phyloP scores from a whole-genome alignment of 768 basidiomycete species.

The Neoboletus brunneissimus region DNA sequence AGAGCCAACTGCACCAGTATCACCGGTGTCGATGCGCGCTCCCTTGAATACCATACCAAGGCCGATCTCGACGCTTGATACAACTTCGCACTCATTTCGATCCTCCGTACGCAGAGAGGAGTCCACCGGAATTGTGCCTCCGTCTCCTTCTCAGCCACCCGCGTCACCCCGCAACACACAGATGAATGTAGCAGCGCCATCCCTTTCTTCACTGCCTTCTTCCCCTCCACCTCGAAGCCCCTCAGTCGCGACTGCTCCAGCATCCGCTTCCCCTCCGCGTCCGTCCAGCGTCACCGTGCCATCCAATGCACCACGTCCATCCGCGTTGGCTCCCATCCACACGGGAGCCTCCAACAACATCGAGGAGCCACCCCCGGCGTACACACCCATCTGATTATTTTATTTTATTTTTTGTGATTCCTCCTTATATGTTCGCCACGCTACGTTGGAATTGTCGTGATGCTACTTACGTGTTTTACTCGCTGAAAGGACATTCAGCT shows the following conservation, averaged over 20 bases:
- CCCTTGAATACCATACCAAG: not conserved
- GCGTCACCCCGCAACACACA: not conserved
- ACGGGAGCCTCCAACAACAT: constrained; percentile 12
- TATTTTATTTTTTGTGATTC: not conserved
- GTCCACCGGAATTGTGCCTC: not conserved
- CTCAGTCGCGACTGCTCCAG: not conserved
- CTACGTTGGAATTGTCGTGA: not conserved
- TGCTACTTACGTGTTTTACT: not conserved
- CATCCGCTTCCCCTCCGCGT: not conserved
- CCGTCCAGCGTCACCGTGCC: not conserved
- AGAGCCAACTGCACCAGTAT: not conserved
- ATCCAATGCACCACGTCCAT: not conserved
- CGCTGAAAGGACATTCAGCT: not conserved
- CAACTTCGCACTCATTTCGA: not conserved
- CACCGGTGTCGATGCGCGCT: not conserved
- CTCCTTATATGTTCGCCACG: not conserved
- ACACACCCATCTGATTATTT: constrained; percentile 19
- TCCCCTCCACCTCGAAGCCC: not conserved
- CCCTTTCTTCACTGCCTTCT: not conserved
- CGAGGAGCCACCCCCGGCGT: constrained; percentile 28
- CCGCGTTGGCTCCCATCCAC: constrained; percentile 1
- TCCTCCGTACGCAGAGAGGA: constrained; percentile 1
- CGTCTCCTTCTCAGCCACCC: not conserved
- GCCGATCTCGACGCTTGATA: constrained; percentile 3
- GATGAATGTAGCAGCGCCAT: not conserved